phyloP scores from a whole-genome alignment of 2,329 filamentous ascomycete genomes.

The Epichloe sylvatica region DNA sequence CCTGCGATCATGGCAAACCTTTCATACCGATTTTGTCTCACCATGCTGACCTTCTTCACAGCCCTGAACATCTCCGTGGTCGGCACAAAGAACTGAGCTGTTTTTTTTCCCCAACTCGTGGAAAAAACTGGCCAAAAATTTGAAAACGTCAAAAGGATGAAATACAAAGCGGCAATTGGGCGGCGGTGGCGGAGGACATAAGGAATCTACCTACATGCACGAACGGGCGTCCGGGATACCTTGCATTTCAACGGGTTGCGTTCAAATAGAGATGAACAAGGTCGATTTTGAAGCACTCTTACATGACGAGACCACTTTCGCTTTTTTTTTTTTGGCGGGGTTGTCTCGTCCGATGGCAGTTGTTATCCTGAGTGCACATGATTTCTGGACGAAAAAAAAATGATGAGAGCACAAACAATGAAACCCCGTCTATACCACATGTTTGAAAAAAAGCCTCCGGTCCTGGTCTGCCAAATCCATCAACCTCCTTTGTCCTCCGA shows the following conservation, averaged over 20 bases:
- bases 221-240: constrained; percentile 41
- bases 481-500: constrained; percentile 19
- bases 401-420: too few species aligned
- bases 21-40: too few species aligned
- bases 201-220: constrained; percentile 26
- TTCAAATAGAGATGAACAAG: constrained; percentile 25
- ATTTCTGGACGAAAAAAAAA: too few species aligned
- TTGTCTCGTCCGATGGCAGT: too few species aligned
- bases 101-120: neutral
- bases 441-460: constrained; percentile 13
- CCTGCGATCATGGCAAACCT: too few species aligned
- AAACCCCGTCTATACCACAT: constrained; percentile 7
- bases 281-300: constrained; percentile 22
- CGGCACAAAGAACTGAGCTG: constrained; percentile 36
- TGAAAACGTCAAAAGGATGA: constrained; percentile 10
- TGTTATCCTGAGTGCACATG: too few species aligned
- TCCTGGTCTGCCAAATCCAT: constrained; percentile 10
- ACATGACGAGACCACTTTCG: too few species aligned
- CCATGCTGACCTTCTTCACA: constrained; percentile 10
- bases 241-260: constrained; percentile 29
- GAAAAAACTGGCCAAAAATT: constrained; percentile 3
- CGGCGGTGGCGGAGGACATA: constrained; percentile 13
- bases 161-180: constrained; percentile 3
- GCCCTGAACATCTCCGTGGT: constrained; percentile 40
- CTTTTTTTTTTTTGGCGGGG: too few species aligned